phyloP scores from a whole-genome alignment of 108 stramenopile species.

The Thalassiosira profunda region DNA sequence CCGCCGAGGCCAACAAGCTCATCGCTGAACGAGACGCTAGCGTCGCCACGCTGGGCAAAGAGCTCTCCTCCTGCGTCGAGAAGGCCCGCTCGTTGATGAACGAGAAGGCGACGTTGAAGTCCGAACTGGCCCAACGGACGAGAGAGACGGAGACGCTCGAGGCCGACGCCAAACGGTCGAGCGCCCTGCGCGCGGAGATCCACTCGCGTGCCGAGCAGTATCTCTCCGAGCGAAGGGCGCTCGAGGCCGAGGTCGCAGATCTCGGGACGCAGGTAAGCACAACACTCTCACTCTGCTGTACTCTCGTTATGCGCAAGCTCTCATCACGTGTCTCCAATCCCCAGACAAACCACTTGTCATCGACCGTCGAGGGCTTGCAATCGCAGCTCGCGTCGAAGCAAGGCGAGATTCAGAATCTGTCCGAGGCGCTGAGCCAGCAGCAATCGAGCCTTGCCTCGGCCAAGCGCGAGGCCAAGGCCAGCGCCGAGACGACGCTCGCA shows the following conservation, averaged over 20 bases:
- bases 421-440: constrained; percentile 4
- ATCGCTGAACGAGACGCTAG: constrained; percentile 27
- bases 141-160: constrained; percentile 22
- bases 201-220: constrained; percentile 14
- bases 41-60: constrained; percentile 16
- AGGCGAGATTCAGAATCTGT: constrained; percentile 19
- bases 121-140: constrained; percentile 5
- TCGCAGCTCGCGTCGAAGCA: constrained; percentile 9
- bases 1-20: constrained; percentile 20
- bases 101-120: constrained; percentile 30
- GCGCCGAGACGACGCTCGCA: background rate
- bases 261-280: background rate
- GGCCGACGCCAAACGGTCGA: constrained; percentile 5
- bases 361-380: constrained; percentile 13
- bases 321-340: too few species aligned
- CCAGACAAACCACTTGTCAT: constrained; percentile 15
- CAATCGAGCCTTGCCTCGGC: constrained; percentile 3
- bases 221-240: constrained; percentile 13
- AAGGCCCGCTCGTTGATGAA: constrained; percentile 22
- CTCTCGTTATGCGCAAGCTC: too few species aligned
- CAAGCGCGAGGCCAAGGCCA: constrained; percentile 14
- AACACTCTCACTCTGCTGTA: too few species aligned
- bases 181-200: constrained; percentile 15
- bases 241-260: constrained; percentile 19
- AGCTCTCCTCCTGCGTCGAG: constrained; percentile 17